Evolutionary conservation across 2,329 filamentous ascomycete genomes (phyloP).

Genomic region (Cadophora malorum): DNA sequence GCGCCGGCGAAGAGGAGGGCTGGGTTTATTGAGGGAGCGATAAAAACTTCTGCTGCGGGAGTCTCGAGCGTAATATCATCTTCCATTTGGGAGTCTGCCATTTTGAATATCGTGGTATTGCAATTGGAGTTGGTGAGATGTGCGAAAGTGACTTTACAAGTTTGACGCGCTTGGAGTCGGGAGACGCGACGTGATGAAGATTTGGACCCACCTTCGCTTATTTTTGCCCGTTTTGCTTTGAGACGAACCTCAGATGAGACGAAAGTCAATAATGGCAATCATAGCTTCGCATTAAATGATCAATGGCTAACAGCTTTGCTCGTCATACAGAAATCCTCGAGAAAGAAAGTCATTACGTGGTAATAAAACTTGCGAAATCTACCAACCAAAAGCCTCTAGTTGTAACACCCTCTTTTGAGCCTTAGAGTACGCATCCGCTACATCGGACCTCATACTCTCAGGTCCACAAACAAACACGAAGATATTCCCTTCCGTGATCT

Average conservation of each 20-base stretch:
- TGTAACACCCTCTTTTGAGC: slow-evolving; percentile 37
- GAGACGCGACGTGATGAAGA: slow-evolving; percentile 22
- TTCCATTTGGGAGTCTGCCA: slow-evolving; percentile 47
- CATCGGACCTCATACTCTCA: slow-evolving; percentile 34
- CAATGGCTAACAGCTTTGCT: too few species aligned
- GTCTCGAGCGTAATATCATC: slow-evolving; percentile 46
- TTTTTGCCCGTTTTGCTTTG: neutral
- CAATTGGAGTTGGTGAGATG: slow-evolving; percentile 2
- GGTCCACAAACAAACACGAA: slow-evolving; percentile 35
- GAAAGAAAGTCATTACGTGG: too few species aligned
- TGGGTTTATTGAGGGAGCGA: slow-evolving; percentile 72
- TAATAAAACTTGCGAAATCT: neutral
- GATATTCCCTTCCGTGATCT: neutral
- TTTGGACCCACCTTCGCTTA: slow-evolving; percentile 13
- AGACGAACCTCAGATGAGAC: neutral
- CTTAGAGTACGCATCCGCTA: slow-evolving; percentile 36
- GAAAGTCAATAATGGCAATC: slow-evolving; percentile 6
- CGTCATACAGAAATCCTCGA: too few species aligned
- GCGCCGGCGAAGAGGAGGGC: slow-evolving; percentile 64
- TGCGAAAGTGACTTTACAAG: neutral
- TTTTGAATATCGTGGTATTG: slow-evolving; percentile 32
- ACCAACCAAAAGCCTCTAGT: slow-evolving; percentile 40
- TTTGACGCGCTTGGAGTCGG: slow-evolving; percentile 5
- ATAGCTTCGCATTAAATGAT: neutral
- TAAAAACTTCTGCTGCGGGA: slow-evolving; percentile 53